Conservation (phyloP, 176 grass and related monocot genomes). For the Bothriochloa decipiens region DNA sequence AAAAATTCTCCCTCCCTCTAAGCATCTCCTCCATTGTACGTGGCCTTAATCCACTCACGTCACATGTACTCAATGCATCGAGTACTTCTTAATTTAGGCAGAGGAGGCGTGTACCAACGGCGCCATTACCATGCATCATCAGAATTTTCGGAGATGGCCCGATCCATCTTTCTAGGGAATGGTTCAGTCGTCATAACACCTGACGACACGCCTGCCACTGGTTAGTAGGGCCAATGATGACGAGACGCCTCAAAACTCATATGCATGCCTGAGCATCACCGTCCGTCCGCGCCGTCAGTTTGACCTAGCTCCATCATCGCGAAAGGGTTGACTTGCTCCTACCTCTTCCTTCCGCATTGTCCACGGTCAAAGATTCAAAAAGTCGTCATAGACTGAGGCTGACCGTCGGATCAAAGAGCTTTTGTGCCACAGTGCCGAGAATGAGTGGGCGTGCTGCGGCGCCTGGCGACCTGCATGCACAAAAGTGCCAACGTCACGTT, state of each 20-base stretch:
- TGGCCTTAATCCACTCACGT: no score
- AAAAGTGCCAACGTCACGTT: not conserved
- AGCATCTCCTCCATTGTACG: no score
- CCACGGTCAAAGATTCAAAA: not conserved
- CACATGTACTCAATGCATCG: not conserved
- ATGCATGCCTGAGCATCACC: not conserved
- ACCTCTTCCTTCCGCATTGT: no score
- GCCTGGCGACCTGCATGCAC: not conserved
- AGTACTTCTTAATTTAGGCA: not conserved
- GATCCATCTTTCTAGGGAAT: conserved; percentile 38
- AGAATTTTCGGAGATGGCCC: not conserved
- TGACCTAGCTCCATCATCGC: no score
- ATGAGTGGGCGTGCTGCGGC: not conserved
- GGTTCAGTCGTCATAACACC: conserved; percentile 7
- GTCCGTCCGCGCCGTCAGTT: no score
- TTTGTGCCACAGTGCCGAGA: not conserved
- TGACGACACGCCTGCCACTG: conserved; percentile 13
- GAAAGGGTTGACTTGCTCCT: no score
- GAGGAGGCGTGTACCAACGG: not conserved
- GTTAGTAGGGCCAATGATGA: conserved; percentile 40
- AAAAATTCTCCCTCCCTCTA: no score
- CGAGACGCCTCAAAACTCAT: conserved; percentile 43
- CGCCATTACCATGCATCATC: not conserved
- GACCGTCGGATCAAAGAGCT: not conserved
- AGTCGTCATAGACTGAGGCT: not conserved